Evolutionary conservation across 139 green algal species (phyloP).

Genomic region (Chlorella vulgaris): DNA sequence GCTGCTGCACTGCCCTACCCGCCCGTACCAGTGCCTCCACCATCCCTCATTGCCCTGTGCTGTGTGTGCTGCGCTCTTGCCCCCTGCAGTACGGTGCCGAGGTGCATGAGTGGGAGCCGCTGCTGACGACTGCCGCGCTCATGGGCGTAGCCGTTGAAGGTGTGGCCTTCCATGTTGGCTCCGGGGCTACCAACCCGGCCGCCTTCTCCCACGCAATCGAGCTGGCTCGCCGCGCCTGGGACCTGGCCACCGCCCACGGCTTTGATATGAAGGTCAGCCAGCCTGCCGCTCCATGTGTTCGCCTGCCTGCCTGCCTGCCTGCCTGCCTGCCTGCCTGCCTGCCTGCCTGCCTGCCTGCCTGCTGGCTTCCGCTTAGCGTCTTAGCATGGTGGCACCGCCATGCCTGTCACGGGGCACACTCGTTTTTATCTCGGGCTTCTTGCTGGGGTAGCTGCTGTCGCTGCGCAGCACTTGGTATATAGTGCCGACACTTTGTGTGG

Average conservation of each 20-base stretch:
- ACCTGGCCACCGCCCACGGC: constrained; percentile 7
- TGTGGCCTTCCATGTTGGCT: constrained; percentile 96
- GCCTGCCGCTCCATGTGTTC: no score
- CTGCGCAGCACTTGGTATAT: no score
- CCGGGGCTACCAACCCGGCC: constrained; percentile 55
- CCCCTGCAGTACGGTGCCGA: constrained; percentile 75
- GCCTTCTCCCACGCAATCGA: constrained; percentile 54
- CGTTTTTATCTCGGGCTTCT: no score
- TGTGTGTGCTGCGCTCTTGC: constrained; percentile 59
- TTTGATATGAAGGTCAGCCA: constrained; percentile 37
- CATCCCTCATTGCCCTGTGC: not conserved
- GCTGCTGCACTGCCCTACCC: no score
- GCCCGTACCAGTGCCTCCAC: not conserved
- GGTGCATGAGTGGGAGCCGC: constrained; percentile 50
- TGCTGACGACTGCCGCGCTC: constrained; percentile 38
- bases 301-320: no score
- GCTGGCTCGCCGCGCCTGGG: constrained; percentile 61
- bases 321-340: no score
- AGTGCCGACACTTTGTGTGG: no score
- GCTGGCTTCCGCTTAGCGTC: no score
- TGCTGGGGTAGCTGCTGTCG: no score
- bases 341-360: no score
- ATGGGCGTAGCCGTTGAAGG: constrained; percentile 80
- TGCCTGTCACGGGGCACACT: no score
- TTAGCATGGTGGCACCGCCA: no score